phyloP scores from a whole-genome alignment of 1,284 basidiomycete species.

The Apiotrichum domesticum region DNA sequence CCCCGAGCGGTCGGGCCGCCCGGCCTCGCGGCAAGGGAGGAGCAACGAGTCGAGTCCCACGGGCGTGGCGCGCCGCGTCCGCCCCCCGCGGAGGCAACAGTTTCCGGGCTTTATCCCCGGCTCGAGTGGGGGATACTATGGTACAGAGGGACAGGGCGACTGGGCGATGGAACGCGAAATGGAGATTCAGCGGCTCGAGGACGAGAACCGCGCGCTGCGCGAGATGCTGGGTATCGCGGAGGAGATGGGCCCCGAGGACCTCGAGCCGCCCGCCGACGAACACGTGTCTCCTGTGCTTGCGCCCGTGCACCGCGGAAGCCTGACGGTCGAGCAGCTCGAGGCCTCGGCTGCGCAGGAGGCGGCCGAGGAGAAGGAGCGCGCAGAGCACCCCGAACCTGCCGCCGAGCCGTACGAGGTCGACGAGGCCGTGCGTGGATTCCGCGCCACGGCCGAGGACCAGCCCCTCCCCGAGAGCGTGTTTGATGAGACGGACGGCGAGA shows the following conservation, averaged over 20 bases:
- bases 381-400: slow-evolving; percentile 3
- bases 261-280: slow-evolving; percentile 3
- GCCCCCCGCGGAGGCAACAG: slow-evolving; percentile 7
- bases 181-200: slow-evolving; percentile 70
- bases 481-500: slow-evolving; percentile 20
- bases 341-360: slow-evolving; percentile 35
- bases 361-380: slow-evolving; percentile 11
- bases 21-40: too few species aligned
- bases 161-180: slow-evolving; percentile 78
- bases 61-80: slow-evolving; percentile 14
- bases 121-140: slow-evolving; percentile 39
- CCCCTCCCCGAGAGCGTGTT: slow-evolving; percentile 15
- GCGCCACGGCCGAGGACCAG: slow-evolving; percentile 7
- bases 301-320: slow-evolving; percentile 24
- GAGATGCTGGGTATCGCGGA: slow-evolving; percentile 60
- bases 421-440: slow-evolving; percentile 12
- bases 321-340: slow-evolving; percentile 39
- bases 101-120: slow-evolving; percentile 37
- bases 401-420: slow-evolving; percentile 1
- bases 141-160: slow-evolving; percentile 53
- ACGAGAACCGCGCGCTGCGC: slow-evolving; percentile 72
- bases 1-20: not conserved
- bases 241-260: slow-evolving; percentile 22
- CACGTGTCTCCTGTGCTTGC: slow-evolving; percentile 4
- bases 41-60: not conserved